phyloP scores from a whole-genome alignment of 768 basidiomycete species.

The Rhodotorula diobovata region DNA sequence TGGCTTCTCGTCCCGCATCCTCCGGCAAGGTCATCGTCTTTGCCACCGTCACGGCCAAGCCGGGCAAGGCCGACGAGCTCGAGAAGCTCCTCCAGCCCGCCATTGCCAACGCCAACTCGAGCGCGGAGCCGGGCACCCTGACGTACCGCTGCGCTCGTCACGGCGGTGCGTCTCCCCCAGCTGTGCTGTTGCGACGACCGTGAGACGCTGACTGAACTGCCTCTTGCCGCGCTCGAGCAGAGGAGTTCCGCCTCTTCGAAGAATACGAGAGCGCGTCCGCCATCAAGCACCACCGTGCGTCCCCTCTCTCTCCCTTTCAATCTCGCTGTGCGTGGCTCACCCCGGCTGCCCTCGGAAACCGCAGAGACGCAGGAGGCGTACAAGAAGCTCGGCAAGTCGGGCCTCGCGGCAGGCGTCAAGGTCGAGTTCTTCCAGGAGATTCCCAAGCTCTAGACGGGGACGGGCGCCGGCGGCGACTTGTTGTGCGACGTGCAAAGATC shows the following conservation, averaged over 20 bases:
- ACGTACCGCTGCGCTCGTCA: slow-evolving; percentile 9
- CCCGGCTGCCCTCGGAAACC: background rate
- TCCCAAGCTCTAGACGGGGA: background rate
- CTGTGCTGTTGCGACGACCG: no score
- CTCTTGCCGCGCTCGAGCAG: background rate
- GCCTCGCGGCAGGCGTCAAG: slow-evolving; percentile 7
- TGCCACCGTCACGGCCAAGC: slow-evolving; percentile 7
- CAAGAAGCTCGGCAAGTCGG: slow-evolving; percentile 26
- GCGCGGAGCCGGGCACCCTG: slow-evolving; percentile 24
- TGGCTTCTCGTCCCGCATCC: slow-evolving; percentile 2
- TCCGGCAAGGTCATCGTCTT: slow-evolving; percentile 22
- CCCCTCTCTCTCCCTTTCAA: no score
- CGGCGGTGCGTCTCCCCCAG: background rate
- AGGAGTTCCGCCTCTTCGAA: slow-evolving; percentile 12
- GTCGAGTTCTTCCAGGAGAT: slow-evolving; percentile 19
- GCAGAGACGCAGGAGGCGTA: slow-evolving; percentile 20
- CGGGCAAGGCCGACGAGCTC: slow-evolving; percentile 25
- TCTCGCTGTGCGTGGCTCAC: no score
- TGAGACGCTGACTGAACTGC: no score
- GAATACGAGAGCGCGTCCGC: slow-evolving; percentile 15
- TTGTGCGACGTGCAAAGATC: no score
- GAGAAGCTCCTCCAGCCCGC: slow-evolving; percentile 5
- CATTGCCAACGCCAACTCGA: slow-evolving; percentile 1
- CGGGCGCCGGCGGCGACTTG: no score
- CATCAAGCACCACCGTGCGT: slow-evolving; percentile 27